Evolutionary conservation across 2,329 filamentous ascomycete species (phyloP).

Genomic region (Zymoseptoria crescenta): DNA sequence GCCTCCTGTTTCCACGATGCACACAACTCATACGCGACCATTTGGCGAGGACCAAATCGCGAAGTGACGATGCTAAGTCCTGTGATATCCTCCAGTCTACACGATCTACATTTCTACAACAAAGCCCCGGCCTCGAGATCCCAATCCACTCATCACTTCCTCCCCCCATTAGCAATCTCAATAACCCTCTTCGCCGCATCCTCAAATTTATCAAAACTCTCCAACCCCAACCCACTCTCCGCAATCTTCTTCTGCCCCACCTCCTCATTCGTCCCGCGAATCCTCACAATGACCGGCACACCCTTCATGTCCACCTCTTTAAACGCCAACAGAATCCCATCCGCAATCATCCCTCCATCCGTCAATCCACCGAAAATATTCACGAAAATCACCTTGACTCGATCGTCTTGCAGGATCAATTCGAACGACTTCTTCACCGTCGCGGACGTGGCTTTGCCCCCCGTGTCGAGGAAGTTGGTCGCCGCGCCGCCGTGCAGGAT

Average conservation of each 20-base stretch:
- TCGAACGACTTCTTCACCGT: slow-evolving; percentile 73
- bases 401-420: slow-evolving; percentile 61
- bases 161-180: slow-evolving; percentile 40
- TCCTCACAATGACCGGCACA: slow-evolving; percentile 66
- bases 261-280: slow-evolving; percentile 67
- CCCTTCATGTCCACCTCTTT: slow-evolving; percentile 50
- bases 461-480: slow-evolving; percentile 83
- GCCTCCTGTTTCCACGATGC: neutral
- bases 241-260: slow-evolving; percentile 61
- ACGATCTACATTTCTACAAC: neutral
- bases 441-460: slow-evolving; percentile 75
- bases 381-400: slow-evolving; percentile 65
- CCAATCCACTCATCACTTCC: neutral
- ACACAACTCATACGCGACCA: neutral
- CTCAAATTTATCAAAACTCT: slow-evolving; percentile 67
- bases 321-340: slow-evolving; percentile 66
- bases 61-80: neutral
- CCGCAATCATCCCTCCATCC: slow-evolving; percentile 73
- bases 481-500: slow-evolving; percentile 58
- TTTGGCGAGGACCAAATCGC: neutral
- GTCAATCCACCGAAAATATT: slow-evolving; percentile 67
- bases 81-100: neutral
- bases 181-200: slow-evolving; percentile 62
- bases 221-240: slow-evolving; percentile 58
- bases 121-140: neutral